These are phyloP conservation scores for Hsuehochloa calcarea DNA, from an alignment of 176 grass and related monocot genomes.

Conservation along the genomic window DNA sequence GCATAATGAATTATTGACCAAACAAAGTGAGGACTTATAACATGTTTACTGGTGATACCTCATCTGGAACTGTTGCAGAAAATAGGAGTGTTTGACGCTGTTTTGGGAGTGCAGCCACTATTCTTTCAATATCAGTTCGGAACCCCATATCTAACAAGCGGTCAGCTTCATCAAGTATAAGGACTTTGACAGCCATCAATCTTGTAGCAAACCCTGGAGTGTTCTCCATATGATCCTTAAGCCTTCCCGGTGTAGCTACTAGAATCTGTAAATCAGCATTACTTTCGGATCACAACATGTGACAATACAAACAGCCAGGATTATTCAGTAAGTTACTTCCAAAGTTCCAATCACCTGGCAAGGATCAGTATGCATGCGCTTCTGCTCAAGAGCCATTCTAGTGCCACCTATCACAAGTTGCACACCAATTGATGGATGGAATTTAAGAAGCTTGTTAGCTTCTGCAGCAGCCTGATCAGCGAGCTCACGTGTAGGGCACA, in stretches of 20 bases:
- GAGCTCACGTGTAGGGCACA: conserved; percentile 90
- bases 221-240: conserved; percentile 97
- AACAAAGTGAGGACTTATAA: conserved; percentile 8
- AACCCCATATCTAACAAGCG: conserved; percentile 99
- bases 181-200: conserved; percentile 79
- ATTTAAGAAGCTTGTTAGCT: conserved; percentile 88
- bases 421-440: conserved; percentile 78
- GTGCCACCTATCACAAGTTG: conserved; percentile 94
- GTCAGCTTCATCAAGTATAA: conserved; percentile 98
- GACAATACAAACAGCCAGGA: not conserved
- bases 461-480: conserved; percentile 86
- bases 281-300: conserved; percentile 24
- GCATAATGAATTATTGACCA: not conserved
- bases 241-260: conserved; percentile 86
- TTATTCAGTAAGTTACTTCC: conserved; percentile 19
- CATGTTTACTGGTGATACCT: conserved; percentile 42
- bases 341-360: conserved; percentile 69
- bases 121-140: conserved; percentile 87
- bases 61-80: conserved; percentile 93
- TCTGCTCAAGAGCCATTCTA: conserved; percentile 84
- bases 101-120: conserved; percentile 79
- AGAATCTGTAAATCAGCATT: conserved; percentile 59
- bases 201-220: conserved; percentile 87
- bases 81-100: conserved; percentile 90
- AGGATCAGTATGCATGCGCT: conserved; percentile 82